Base-by-base conservation (phyloP, 1,139 yeast species). In the Diutina rugosa region DNA sequence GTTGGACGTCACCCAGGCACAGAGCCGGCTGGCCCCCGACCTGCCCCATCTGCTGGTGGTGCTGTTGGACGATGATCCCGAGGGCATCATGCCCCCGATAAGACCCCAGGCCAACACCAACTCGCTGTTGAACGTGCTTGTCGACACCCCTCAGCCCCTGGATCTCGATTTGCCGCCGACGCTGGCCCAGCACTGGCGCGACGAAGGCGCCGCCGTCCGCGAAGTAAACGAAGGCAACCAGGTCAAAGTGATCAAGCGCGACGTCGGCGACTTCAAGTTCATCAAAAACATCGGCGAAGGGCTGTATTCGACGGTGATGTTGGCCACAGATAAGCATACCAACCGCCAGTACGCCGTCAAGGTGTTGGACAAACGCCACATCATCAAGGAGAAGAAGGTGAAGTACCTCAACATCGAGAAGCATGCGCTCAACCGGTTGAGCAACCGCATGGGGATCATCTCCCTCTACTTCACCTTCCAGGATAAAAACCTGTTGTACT, bases 231-330 rank as follows among this genome's bases (percentile, higher is more conserved):
- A 57, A 30, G 57, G 64, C 3, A 53, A 57, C 6, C 63, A 65
- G 1, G 59, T 58, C 3, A 64, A 65, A 55, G 62, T 74, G 7
- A 70, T 76, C 38, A 81, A 81, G 64, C 76, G 89, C 64, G 78
- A 86, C 26, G 96, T 91, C 1, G 79, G 80, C 61, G 99, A 93
- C 70, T 95, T 91, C 70, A 83, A 84, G 61, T 90, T 93, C 65
- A 93, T 96, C 45, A 84, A 86, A 56, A 82, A 85, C 58, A 78
- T 95, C 51, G 99, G 99, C 9, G 97, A 90, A 67, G 99, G 99
- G 1, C 90, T 97, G 1, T 95, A 93, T 66, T 91, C 98, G 4
- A 90, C 96, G 6, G 98, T 93, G 6, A 87, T 87, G 56, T 83
- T 87, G 56, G 99, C 96, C 0, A 78, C 87, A 1, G 97, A 93